A percentile compares a stretch with the other conserved stretches of the same genome.
Evolutionary conservation across 2,329 filamentous ascomycete species (phyloP).

Genomic region (Aphanoascus verrucosus): DNA sequence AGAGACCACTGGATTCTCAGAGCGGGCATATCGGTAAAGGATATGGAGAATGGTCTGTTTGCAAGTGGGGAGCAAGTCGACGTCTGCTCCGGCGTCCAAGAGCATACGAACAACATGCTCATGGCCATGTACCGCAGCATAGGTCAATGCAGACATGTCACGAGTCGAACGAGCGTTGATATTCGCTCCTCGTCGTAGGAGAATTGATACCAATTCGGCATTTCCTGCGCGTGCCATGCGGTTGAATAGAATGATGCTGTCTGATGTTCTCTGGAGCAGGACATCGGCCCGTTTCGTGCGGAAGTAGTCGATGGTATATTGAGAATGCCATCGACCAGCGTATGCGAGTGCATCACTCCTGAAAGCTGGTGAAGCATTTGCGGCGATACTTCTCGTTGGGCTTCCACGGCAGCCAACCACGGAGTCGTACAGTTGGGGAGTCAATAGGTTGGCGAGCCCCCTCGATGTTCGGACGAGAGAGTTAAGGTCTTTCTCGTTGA

Average conservation of each 20-base stretch:
- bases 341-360: not conserved
- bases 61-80: conserved; percentile 15
- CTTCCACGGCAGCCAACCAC: conserved; percentile 2
- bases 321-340: conserved; percentile 7
- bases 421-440: conserved; percentile 5
- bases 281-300: conserved; percentile 4
- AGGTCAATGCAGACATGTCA: conserved; percentile 4
- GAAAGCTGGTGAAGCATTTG: not conserved
- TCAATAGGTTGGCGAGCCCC: not conserved
- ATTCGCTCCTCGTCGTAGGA: conserved; percentile 5
- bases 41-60: conserved; percentile 1
- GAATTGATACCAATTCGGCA: not conserved
- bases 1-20: not conserved
- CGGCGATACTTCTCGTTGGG: not conserved
- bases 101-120: conserved; percentile 21
- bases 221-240: conserved; percentile 3
- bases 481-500: conserved; percentile 4
- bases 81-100: conserved; percentile 19
- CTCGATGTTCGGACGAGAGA: conserved; percentile 4
- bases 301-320: conserved; percentile 7
- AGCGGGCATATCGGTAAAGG: not conserved
- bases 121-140: conserved; percentile 19
- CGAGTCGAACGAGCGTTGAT: not conserved
- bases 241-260: conserved; percentile 2
- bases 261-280: not conserved